Evolutionary conservation across 129 eudicot species (phyloP), one percentile per base, ranked within the genome.

Genomic region (Flaveria linearis): DNA sequence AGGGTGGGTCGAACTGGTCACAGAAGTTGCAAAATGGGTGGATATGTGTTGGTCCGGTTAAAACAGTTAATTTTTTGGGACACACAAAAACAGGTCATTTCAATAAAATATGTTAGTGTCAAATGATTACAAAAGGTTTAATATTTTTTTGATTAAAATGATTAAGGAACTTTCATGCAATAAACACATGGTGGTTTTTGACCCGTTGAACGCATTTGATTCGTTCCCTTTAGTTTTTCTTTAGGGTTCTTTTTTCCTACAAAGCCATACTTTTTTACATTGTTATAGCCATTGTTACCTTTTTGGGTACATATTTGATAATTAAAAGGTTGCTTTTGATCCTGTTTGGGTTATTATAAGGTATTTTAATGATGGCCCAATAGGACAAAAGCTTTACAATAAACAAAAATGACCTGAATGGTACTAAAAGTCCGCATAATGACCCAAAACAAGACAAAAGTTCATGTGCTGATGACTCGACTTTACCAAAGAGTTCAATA

Each of bases 361-460:
- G 14, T 60, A 23, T 25, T 60, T 23, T 16, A 60, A 23, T 60
- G 66, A 60, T 60, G 39, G 13, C 41, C 66, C n/a, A 60, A 25
- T 26, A 2, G 66, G 66, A 60, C n/a, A 60, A 25, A 60, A 23
- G 13, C 36, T 13, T 23, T 13, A 56, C 62, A 56, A 1, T 25
- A 18, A 60, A 26, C 64, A 23, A 60, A 60, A 60, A 11, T 60
- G 39, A 60, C 39, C 66, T 60, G 39, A 25, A 60, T 60, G n/a
- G 66, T 12, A 23, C 17, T 23, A 23, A 23, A 25, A 23, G n/a
- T 12, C 9, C 17, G 2, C 66, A 60, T 25, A 13, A 9, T 60
- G 39, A 60, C 41, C 66, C 66, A 13, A 25, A 25, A 60, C 66
- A 60, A 23, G 39, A 4, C 62, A 56, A 18, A 57, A 60, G 5